Percentiles rank a stretch among this genome's conserved stretches.
phyloP scores from a whole-genome alignment of 306 rosid species.

The Vigna angularis region DNA sequence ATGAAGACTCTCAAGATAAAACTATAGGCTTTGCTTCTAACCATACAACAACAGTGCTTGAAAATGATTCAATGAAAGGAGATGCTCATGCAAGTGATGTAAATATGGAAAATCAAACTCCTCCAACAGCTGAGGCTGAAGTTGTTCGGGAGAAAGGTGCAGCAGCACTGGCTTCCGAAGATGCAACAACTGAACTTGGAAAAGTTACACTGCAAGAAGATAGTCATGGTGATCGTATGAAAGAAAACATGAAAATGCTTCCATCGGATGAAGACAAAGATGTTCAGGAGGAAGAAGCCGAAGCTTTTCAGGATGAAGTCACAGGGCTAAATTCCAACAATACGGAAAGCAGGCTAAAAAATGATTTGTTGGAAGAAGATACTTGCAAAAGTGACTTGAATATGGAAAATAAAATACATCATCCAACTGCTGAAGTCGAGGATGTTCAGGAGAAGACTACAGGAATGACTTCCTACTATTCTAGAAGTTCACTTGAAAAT shows the following conservation, averaged over 20 bases:
- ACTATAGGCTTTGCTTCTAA: slow-evolving; percentile 33
- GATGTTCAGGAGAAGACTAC: slow-evolving; percentile 42
- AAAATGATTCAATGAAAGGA: slow-evolving; percentile 41
- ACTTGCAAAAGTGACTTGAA: slow-evolving; percentile 22
- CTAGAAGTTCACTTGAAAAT: slow-evolving; percentile 45
- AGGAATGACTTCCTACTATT: not conserved
- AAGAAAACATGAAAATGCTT: slow-evolving; percentile 44
- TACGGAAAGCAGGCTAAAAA: slow-evolving; percentile 21
- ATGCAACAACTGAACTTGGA: slow-evolving; percentile 43
- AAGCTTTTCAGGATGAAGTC: slow-evolving; percentile 43
- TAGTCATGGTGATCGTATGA: slow-evolving; percentile 31
- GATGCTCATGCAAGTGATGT: slow-evolving; percentile 38
- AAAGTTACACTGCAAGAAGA: slow-evolving; percentile 41
- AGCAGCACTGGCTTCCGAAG: slow-evolving; percentile 9
- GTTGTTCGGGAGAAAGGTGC: slow-evolving; percentile 10
- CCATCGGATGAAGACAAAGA: slow-evolving; percentile 37
- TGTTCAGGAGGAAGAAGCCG: slow-evolving; percentile 48
- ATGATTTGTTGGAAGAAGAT: slow-evolving; percentile 43
- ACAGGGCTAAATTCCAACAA: slow-evolving; percentile 35
- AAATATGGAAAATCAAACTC: slow-evolving; percentile 37
- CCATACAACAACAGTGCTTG: slow-evolving; percentile 32
- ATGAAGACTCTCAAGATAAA: slow-evolving; percentile 45
- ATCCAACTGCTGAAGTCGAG: slow-evolving; percentile 32
- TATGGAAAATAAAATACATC: slow-evolving; percentile 34
- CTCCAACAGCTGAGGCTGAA: slow-evolving; percentile 36